Evolutionary conservation across 345 rosid genomes (phyloP).

Genomic region (Microcos paniculata): DNA sequence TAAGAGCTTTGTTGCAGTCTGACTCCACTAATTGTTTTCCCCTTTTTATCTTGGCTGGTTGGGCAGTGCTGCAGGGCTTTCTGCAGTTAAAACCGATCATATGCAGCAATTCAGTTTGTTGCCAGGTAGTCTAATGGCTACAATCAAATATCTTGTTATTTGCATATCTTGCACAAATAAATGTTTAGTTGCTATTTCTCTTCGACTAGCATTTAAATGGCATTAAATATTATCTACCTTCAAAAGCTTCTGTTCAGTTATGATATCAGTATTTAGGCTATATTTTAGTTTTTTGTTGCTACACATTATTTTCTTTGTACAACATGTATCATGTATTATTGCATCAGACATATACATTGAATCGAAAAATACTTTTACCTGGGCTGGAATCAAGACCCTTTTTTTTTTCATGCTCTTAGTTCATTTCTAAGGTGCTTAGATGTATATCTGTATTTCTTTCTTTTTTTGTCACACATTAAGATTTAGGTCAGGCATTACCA

Average conservation of each 20-base stretch:
- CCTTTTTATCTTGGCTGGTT: slow-evolving; percentile 17
- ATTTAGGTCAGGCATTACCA: background rate
- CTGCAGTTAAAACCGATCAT: slow-evolving; percentile 46
- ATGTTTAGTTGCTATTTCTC: slow-evolving; percentile 10
- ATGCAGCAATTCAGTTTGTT: slow-evolving; percentile 52
- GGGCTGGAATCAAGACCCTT: background rate
- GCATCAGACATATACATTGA: background rate
- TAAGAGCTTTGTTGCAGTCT: background rate
- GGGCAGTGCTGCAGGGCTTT: slow-evolving; percentile 55
- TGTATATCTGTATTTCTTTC: slow-evolving; percentile 4
- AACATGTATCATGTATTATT: background rate
- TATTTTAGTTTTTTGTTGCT: background rate
- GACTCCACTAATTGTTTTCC: background rate
- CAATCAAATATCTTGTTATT: background rate
- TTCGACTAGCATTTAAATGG: background rate
- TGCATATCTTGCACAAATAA: background rate
- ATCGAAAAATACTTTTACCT: background rate
- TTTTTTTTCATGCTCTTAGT: background rate
- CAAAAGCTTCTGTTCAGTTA: background rate
- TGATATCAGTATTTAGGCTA: background rate
- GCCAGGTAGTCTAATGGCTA: slow-evolving; percentile 58
- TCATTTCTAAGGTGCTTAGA: slow-evolving; percentile 1
- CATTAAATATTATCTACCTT: background rate
- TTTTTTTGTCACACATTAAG: background rate
- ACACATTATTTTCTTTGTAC: background rate